A percentile compares a stretch with the other conserved stretches of the same genome.
These are phyloP conservation scores for Rhodotorula sp. DNA, from an alignment of 1,284 basidiomycete genomes.

Conservation along the genomic window DNA sequence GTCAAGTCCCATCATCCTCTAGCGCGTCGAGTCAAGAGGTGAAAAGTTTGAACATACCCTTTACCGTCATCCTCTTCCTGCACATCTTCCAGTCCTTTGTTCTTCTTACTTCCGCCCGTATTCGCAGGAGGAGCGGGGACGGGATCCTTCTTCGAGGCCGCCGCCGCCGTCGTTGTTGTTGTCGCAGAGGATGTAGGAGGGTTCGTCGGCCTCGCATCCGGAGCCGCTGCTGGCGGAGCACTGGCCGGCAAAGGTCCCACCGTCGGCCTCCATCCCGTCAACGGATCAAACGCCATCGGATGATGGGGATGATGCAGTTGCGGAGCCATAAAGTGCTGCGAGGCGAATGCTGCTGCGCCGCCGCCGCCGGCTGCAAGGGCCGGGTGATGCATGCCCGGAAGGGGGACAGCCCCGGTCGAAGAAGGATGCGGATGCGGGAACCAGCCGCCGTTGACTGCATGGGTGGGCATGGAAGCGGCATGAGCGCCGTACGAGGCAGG, in stretches of 20 bases:
- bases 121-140: background rate
- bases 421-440: slow-evolving; percentile 8
- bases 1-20: slow-evolving; percentile 17
- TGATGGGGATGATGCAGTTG: background rate
- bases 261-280: slow-evolving; percentile 22
- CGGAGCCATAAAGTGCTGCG: background rate
- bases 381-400: background rate
- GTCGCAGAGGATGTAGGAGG: background rate
- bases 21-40: background rate
- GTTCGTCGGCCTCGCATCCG: background rate
- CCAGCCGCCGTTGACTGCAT: slow-evolving; percentile 5
- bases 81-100: slow-evolving; percentile 32
- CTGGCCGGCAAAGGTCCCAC: background rate
- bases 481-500: slow-evolving; percentile 1
- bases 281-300: background rate
- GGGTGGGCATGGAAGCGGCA: background rate
- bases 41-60: background rate
- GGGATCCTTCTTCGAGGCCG: background rate
- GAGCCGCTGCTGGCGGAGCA: slow-evolving; percentile 4
- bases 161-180: background rate
- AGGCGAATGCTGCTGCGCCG: background rate
- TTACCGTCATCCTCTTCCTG: slow-evolving; percentile 26
- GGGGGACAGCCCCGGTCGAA: too few relatives aligned
- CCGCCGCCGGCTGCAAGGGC: background rate
- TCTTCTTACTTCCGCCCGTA: slow-evolving; percentile 9